Evolutionary conservation across 179 eudicot genomes (phyloP), one percentile per base, ranked within the genome.

Genomic region (Beta lomatogona): DNA sequence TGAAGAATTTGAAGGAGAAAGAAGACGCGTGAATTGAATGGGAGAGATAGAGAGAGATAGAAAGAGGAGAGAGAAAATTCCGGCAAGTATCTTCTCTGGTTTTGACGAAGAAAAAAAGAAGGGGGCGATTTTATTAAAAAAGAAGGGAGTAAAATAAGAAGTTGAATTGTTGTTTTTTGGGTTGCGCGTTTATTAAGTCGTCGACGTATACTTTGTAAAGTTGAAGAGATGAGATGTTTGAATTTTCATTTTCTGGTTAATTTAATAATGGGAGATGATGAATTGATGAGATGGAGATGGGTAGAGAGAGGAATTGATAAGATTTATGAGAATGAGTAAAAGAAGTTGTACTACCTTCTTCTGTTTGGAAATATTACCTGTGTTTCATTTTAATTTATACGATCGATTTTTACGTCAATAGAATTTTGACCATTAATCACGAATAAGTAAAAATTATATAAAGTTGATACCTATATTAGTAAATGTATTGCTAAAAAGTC

Each of bases 231-330:
- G 45, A 21, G 53, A 21, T 72, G 55, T 60, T 50, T 14, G 82
- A 57, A 50, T 66, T 53, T 75, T 60, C 21, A 60, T 60, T 15
- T 18, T 60, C 9, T 10, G 18, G 70, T 28, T 8, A 31, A 31
- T 25, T 58, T 14, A 65, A 65, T 11, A n/a, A 65, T 10, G 25
- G 10, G 15, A 45, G 45, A 57, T 4, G 71, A 22, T 4, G 66
- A 77, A 75, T 75, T 68, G 79, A 78, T 55, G 79, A 19, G 57
- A 19, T 48, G 53, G 53, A 48, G 53, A 48, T 9, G 9, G 53
- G 41, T 36, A 4, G 41, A 36, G 41, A 36, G 41, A 36, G 41
- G 41, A 36, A 36, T 36, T 36, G 41, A 36, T 55, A 36, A 36
- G 41, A 36, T 36, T 36, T 36, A 36, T 36, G 41, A 36, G 41